Base-by-base conservation (phyloP, 345 rosid species). In the Hibiscus tridactylites region DNA sequence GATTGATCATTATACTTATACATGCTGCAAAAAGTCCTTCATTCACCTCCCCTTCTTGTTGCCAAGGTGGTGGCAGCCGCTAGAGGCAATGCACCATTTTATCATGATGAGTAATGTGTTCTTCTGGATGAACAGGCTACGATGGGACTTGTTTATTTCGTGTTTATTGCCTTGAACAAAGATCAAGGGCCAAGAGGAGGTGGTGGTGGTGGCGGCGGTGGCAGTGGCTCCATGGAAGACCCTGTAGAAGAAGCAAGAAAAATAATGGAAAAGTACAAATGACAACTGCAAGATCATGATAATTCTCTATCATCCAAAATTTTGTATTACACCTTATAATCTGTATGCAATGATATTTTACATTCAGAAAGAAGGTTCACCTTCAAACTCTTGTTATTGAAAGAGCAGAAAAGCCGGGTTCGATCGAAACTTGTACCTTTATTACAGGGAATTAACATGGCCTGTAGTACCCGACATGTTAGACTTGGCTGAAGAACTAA, bases 261-360 rank as follows among this genome's bases (percentile, higher is more conserved):
- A 83, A 94, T 94, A 76, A 91, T 91, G 97, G 96, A 94, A 16
- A 94, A 90, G 82, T 94, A 91, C 88, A 94, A 94, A 82, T 88
- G 73, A 86, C 2, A 5, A 6, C 2, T 1, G 74, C 31, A 24
- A 53, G 68, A 59, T 47, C 60, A 31, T 33, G 44, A 54, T 53
- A 6, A 16, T 16, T 24, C 31, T 5, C 17, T 6, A 56, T 56
- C 11, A 56, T 56, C 29, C 29, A 7, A 46, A 46, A 46, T 46
- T 46, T 11, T 46, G 50, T 46, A 46, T 46, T 46, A 46, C 50
- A 12, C 16, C 9, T 12, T 10, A 46, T 46, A 46, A 7, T 9
- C 16, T 46, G 15, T 46, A 42, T 42, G 47, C 52, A 47, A 11
- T 13, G 16, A 2, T 12, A 12, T 46, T 37, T 37, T 6, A 37